Conservation (phyloP, 2,329 filamentous ascomycete species). For the Talaromyces marneffei region DNA sequence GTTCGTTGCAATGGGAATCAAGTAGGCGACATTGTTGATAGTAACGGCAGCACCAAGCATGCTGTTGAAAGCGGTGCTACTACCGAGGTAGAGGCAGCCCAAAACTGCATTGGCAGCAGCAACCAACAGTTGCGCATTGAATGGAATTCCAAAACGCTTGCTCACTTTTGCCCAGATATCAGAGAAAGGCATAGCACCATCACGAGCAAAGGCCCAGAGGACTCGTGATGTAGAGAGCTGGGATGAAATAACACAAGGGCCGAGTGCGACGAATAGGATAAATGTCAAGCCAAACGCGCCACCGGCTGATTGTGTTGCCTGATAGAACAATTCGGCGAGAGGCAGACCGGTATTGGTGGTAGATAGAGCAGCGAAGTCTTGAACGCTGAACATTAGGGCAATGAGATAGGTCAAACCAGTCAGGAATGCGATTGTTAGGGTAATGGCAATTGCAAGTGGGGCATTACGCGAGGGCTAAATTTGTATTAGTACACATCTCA, state of each 20-base stretch:
- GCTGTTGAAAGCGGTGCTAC: slow-evolving; percentile 60
- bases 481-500: too few species aligned
- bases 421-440: slow-evolving; percentile 46
- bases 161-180: slow-evolving; percentile 39
- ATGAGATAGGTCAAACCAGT: slow-evolving; percentile 48
- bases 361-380: slow-evolving; percentile 43
- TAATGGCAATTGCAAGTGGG: slow-evolving; percentile 32
- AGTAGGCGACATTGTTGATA: slow-evolving; percentile 44
- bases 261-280: slow-evolving; percentile 30
- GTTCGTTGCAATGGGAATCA: slow-evolving; percentile 44
- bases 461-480: slow-evolving; percentile 30
- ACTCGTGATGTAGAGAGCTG: slow-evolving; percentile 46
- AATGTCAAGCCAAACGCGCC: slow-evolving; percentile 50
- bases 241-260: slow-evolving; percentile 30
- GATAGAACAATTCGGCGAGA: slow-evolving; percentile 60
- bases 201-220: slow-evolving; percentile 55
- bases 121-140: slow-evolving; percentile 52
- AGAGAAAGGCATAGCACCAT: slow-evolving; percentile 40
- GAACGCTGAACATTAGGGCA: slow-evolving; percentile 49
- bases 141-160: slow-evolving; percentile 39
- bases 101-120: slow-evolving; percentile 49
- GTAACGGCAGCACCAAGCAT: slow-evolving; percentile 31
- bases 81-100: slow-evolving; percentile 62
- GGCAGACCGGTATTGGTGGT: slow-evolving; percentile 46
- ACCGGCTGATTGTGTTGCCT: slow-evolving; percentile 47